These are phyloP conservation scores for Fomitopsis betulina DNA, from an alignment of 1,284 basidiomycete genomes.

Conservation along the genomic window DNA sequence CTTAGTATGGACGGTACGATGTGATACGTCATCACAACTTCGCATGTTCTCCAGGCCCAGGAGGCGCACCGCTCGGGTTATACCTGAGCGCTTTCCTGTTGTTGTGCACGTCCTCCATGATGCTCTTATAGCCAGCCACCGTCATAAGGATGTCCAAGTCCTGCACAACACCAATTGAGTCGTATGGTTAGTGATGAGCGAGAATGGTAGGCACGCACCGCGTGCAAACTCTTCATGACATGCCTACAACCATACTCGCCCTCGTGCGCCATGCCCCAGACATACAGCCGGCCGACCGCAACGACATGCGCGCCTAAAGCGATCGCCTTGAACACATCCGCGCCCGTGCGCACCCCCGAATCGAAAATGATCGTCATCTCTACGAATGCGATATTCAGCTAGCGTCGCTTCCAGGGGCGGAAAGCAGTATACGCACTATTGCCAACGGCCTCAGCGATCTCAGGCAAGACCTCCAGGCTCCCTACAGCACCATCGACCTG, in stretches of 20 bases:
- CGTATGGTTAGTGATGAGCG: neutral
- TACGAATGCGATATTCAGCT: conserved; percentile 12
- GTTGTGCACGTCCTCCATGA: conserved; percentile 32
- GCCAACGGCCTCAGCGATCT: conserved; percentile 47
- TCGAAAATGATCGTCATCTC: conserved; percentile 60
- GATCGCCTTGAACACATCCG: conserved; percentile 57
- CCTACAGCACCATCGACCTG: conserved; percentile 58
- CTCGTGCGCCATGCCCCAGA: conserved; percentile 49
- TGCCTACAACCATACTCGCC: conserved; percentile 46
- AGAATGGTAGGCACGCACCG: conserved; percentile 26
- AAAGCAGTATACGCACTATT: conserved; percentile 30
- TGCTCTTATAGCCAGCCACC: conserved; percentile 40
- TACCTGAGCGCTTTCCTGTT: conserved; percentile 34
- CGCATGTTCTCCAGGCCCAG: conserved; percentile 34
- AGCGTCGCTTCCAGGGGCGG: neutral
- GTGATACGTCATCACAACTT: conserved; percentile 30
- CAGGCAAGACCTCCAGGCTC: conserved; percentile 48
- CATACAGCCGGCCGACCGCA: conserved; percentile 41
- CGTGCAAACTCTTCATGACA: conserved; percentile 55
- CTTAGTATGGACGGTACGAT: no score
- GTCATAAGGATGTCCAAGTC: conserved; percentile 58
- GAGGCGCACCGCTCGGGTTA: conserved; percentile 34
- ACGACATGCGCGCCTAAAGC: conserved; percentile 45
- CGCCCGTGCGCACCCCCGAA: conserved; percentile 50
- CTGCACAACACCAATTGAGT: conserved; percentile 13